A percentile compares a stretch with the other conserved stretches of the same genome.
phyloP scores from a whole-genome alignment of 2,329 filamentous ascomycete genomes.

The Colletotrichum tropicale region DNA sequence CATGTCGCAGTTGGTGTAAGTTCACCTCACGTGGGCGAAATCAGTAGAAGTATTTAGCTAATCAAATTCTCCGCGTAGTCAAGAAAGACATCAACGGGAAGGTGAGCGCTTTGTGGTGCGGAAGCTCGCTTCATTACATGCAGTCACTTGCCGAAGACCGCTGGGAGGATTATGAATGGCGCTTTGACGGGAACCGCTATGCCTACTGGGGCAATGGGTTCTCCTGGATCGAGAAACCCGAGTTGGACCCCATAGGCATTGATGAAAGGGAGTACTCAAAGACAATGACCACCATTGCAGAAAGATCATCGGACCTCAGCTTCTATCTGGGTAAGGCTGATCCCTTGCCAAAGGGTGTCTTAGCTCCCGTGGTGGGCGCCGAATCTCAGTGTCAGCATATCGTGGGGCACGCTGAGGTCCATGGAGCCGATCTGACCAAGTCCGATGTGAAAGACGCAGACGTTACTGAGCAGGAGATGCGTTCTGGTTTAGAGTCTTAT shows the following conservation, averaged over 20 bases:
- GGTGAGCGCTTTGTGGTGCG: neutral
- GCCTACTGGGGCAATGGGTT: neutral
- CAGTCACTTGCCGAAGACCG: neutral
- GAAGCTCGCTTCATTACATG: neutral
- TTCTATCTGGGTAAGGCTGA: neutral
- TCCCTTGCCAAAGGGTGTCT: neutral
- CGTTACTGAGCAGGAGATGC: neutral
- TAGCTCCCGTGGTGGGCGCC: fast-evolving
- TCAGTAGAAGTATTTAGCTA: no score
- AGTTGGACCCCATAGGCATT: neutral
- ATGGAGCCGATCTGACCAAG: fast-evolving
- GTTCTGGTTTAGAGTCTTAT: neutral
- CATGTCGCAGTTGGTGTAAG: neutral
- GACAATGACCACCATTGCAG: neutral
- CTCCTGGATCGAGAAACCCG: neutral
- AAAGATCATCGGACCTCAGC: neutral
- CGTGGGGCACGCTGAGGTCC: neutral
- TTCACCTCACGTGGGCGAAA: neutral
- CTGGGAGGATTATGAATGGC: neutral
- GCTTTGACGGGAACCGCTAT: neutral
- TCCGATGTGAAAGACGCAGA: neutral
- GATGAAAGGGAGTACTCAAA: neutral
- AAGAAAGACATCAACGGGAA: neutral
- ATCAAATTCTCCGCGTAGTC: no score
- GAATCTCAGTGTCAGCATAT: neutral